Evolutionary conservation across 805 yeast species (phyloP).

Genomic region (Sugiyamaella mastotermitis): DNA sequence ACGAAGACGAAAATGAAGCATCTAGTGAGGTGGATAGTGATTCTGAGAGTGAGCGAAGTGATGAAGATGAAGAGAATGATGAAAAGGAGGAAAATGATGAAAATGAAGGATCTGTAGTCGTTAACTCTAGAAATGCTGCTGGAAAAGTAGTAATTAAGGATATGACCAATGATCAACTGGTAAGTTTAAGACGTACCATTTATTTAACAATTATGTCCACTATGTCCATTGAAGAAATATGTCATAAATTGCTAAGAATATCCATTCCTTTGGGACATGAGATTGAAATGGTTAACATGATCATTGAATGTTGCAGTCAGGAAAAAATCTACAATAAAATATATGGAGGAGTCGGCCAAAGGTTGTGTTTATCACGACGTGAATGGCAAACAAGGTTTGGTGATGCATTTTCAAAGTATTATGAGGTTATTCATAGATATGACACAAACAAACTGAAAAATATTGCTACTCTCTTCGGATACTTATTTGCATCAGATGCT

Average conservation of each 20-base stretch:
- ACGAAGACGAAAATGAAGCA: conserved; percentile 16
- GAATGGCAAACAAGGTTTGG: conserved; percentile 56
- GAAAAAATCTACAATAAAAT: conserved; percentile 82
- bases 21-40: conserved; percentile 20
- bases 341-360: conserved; percentile 71
- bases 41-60: conserved; percentile 10
- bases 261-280: conserved; percentile 35
- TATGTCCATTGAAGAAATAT: conserved; percentile 88
- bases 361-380: conserved; percentile 44
- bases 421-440: conserved; percentile 53
- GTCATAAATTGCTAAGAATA: conserved; percentile 68
- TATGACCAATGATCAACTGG: conserved; percentile 58
- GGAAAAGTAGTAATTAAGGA: conserved; percentile 43
- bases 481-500: conserved; percentile 63
- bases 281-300: conserved; percentile 57
- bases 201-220: conserved; percentile 84
- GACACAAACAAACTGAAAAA: conserved; percentile 73
- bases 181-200: conserved; percentile 66
- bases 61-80: conserved; percentile 20
- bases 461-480: conserved; percentile 82
- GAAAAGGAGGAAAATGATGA: conserved; percentile 2
- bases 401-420: conserved; percentile 48
- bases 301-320: conserved; percentile 76
- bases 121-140: conserved; percentile 4
- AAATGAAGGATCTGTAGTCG: conserved; percentile 15